A percentile compares a stretch with the other conserved stretches of the same genome.
Evolutionary conservation across 805 yeast genomes (phyloP).

Genomic region (Wickerhamiella alocasiicola): DNA sequence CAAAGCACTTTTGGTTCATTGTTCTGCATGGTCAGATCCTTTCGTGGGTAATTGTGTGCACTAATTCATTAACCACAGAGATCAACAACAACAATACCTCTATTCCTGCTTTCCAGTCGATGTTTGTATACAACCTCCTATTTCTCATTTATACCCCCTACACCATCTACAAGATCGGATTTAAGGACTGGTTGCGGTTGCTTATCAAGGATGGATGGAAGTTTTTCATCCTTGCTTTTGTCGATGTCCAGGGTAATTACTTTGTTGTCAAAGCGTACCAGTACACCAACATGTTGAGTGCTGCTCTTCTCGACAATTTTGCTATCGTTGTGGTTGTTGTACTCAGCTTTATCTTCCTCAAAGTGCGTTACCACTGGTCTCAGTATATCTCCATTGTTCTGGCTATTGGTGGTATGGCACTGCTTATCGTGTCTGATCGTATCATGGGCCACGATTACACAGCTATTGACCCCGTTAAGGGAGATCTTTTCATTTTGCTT

Average conservation of each 20-base stretch:
- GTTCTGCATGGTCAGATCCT: slow-evolving; percentile 33
- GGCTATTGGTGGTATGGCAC: slow-evolving; percentile 34
- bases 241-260: slow-evolving; percentile 37
- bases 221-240: slow-evolving; percentile 32
- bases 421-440: slow-evolving; percentile 31
- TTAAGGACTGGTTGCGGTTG: slow-evolving; percentile 26
- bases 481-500: slow-evolving; percentile 33
- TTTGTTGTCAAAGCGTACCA: slow-evolving; percentile 34
- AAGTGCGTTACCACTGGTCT: slow-evolving; percentile 36
- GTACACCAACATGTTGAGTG: slow-evolving; percentile 34
- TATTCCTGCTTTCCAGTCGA: slow-evolving; percentile 35
- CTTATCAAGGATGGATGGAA: slow-evolving; percentile 32
- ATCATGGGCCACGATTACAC: slow-evolving; percentile 31
- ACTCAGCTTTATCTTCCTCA: slow-evolving; percentile 31
- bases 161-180: slow-evolving; percentile 31
- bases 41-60: slow-evolving; percentile 32
- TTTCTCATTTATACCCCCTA: slow-evolving; percentile 30
- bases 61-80: slow-evolving; percentile 34
- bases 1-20: slow-evolving; percentile 31
- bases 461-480: slow-evolving; percentile 32
- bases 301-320: slow-evolving; percentile 34
- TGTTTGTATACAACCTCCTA: slow-evolving; percentile 31
- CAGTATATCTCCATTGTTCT: slow-evolving; percentile 31
- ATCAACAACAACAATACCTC: slow-evolving; percentile 29
- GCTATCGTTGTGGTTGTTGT: slow-evolving; percentile 35